Conservation (phyloP, 129 eudicot species). For the Flaveria brownii region DNA sequence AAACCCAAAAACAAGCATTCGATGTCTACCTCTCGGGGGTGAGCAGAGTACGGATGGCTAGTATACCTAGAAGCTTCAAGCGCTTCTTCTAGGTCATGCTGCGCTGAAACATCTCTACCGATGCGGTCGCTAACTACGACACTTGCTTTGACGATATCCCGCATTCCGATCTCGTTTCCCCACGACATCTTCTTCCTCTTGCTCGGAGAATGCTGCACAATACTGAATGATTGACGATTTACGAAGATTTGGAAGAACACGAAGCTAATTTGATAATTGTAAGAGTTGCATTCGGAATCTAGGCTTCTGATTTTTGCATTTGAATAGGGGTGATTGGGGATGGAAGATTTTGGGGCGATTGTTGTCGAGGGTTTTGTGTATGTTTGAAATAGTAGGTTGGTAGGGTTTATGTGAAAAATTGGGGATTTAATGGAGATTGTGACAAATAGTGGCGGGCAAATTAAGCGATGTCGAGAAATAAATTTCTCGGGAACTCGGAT, state of each 20-base stretch:
- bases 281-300: slow-evolving; percentile 17
- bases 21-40: slow-evolving; percentile 79
- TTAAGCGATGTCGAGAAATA: slow-evolving; percentile 17
- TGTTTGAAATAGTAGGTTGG: not conserved
- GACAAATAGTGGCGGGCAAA: slow-evolving; percentile 47
- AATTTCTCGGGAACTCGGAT: not conserved
- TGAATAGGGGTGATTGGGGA: slow-evolving; percentile 12
- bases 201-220: slow-evolving; percentile 22
- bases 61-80: slow-evolving; percentile 92
- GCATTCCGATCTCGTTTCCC: slow-evolving; percentile 66
- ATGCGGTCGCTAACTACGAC: slow-evolving; percentile 74
- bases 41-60: slow-evolving; percentile 88
- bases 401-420: slow-evolving; percentile 35
- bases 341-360: slow-evolving; percentile 1
- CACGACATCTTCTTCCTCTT: slow-evolving; percentile 42
- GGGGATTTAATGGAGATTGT: slow-evolving; percentile 13
- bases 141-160: slow-evolving; percentile 80
- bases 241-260: not conserved
- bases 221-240: not conserved
- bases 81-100: slow-evolving; percentile 86
- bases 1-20: not conserved
- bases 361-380: slow-evolving; percentile 26
- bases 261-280: slow-evolving; percentile 11
- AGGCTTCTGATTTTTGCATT: slow-evolving; percentile 22
- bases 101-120: slow-evolving; percentile 70